Conservation (phyloP, 2,329 filamentous ascomycete genomes). For the Aspergillus sp. region DNA sequence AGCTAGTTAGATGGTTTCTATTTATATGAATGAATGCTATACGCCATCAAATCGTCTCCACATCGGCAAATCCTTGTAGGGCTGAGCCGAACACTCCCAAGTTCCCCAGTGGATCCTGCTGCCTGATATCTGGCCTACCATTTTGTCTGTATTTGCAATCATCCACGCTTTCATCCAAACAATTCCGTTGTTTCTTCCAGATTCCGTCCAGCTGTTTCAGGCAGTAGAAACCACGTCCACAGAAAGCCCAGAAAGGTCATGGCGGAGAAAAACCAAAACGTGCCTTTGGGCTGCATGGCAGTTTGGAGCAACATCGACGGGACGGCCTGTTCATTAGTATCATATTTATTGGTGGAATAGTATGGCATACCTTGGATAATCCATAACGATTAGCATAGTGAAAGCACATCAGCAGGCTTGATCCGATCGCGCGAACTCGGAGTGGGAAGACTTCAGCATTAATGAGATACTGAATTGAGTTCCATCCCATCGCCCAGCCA, state of each 20-base stretch:
- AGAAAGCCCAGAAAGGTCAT: constrained; percentile 62
- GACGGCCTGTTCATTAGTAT: constrained; percentile 3
- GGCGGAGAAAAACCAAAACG: constrained; percentile 69
- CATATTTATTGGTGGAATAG: constrained; percentile 17
- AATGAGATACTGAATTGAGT: constrained; percentile 43
- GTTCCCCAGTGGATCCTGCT: too few species aligned
- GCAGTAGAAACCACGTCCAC: constrained; percentile 67
- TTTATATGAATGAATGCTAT: too few species aligned
- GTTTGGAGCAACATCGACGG: constrained; percentile 16
- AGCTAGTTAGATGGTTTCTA: too few species aligned
- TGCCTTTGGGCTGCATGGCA: constrained; percentile 53
- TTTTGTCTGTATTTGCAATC: too few species aligned
- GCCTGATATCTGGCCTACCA: too few species aligned
- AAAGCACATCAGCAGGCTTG: constrained; percentile 41
- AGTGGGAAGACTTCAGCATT: constrained; percentile 44
- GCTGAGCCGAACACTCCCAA: too few species aligned
- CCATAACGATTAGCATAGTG: constrained; percentile 37
- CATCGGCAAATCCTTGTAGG: too few species aligned
- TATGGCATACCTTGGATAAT: constrained; percentile 26
- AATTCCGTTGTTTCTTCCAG: constrained; percentile 17
- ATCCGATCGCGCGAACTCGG: constrained; percentile 36
- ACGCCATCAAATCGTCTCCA: too few species aligned
- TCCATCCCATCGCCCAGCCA: constrained; percentile 47
- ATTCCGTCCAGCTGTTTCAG: constrained; percentile 61
- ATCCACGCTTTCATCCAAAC: not conserved